Percentiles rank a stretch among this genome's conserved stretches.
These are phyloP conservation scores for Kwoniella botswanensis DNA, from an alignment of 768 basidiomycete genomes.

Conservation along the genomic window DNA sequence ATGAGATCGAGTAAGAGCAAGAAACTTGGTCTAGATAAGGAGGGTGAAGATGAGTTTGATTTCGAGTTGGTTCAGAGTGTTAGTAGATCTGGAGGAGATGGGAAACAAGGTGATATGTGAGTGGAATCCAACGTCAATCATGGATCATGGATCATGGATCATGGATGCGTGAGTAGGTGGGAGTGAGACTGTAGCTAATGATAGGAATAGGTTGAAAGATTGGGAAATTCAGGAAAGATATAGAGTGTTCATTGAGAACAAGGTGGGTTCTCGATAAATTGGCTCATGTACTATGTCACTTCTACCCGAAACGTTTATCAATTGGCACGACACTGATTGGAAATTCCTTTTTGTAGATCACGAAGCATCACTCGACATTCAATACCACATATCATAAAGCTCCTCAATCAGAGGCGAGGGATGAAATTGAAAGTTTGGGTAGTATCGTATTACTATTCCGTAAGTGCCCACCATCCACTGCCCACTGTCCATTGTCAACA, in stretches of 20 bases:
- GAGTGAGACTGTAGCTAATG: neutral
- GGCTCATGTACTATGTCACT: neutral
- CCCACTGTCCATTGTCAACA: too few relatives aligned
- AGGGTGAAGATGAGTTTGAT: slow-evolving; percentile 24
- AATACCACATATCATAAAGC: slow-evolving; percentile 24
- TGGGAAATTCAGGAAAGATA: slow-evolving; percentile 47
- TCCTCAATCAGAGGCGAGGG: slow-evolving; percentile 28
- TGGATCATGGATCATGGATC: too few relatives aligned
- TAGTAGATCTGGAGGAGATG: slow-evolving; percentile 54
- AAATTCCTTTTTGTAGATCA: slow-evolving; percentile 31
- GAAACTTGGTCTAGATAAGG: neutral
- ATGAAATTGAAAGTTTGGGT: slow-evolving; percentile 49
- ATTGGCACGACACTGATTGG: neutral
- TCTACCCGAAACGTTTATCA: neutral
- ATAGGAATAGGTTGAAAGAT: slow-evolving; percentile 47
- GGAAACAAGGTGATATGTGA: slow-evolving; percentile 56
- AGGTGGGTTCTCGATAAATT: slow-evolving; percentile 34
- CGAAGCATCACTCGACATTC: slow-evolving; percentile 43
- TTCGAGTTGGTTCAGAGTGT: slow-evolving; percentile 56
- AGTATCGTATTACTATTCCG: slow-evolving; percentile 54
- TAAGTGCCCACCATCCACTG: slow-evolving; percentile 13
- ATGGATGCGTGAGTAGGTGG: too few relatives aligned
- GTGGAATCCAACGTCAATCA: slow-evolving; percentile 12
- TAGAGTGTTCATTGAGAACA: slow-evolving; percentile 48
- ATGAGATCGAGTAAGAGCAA: slow-evolving; percentile 19